Percentiles rank a stretch among this genome's conserved stretches.
phyloP scores from a whole-genome alignment of 345 rosid species.

The Gossypium thurberi region DNA sequence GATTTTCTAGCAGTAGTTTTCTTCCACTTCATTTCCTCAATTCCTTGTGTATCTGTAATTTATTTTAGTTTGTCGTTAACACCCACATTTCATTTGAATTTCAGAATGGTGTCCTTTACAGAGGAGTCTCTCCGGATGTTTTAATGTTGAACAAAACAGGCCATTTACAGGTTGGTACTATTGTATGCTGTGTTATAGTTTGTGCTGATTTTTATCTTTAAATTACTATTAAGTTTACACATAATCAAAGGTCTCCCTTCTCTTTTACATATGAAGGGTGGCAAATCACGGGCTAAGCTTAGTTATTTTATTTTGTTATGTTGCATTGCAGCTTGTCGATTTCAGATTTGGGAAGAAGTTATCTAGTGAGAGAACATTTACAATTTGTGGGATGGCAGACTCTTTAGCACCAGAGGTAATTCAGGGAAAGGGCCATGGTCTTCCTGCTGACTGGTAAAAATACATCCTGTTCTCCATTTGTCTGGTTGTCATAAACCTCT shows the following conservation, averaged over 20 bases:
- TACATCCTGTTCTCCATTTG: slow-evolving; percentile 10
- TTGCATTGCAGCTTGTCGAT: slow-evolving; percentile 57
- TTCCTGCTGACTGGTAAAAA: slow-evolving; percentile 81
- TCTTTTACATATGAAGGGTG: slow-evolving; percentile 3
- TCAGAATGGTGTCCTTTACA: slow-evolving; percentile 71
- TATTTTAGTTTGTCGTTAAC: background rate
- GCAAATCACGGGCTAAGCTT: slow-evolving; percentile 3
- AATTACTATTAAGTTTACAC: too few species aligned
- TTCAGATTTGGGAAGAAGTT: slow-evolving; percentile 80
- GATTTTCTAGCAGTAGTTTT: slow-evolving; percentile 11
- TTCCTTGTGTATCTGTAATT: slow-evolving; percentile 1
- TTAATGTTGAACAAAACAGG: slow-evolving; percentile 86
- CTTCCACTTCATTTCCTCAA: slow-evolving; percentile 2
- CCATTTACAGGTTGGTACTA: slow-evolving; percentile 59
- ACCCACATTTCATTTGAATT: slow-evolving; percentile 23
- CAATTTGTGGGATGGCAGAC: slow-evolving; percentile 81
- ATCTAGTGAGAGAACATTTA: slow-evolving; percentile 64
- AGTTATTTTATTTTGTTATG: slow-evolving; percentile 3
- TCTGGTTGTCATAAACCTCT: background rate
- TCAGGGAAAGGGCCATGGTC: slow-evolving; percentile 85
- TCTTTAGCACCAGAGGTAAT: slow-evolving; percentile 84
- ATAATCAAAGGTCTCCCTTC: background rate
- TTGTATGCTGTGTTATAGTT: background rate
- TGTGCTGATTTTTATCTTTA: background rate
- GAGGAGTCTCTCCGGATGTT: slow-evolving; percentile 81